Evolutionary conservation across 2,329 filamentous ascomycete genomes (phyloP).

Genomic region (Colletotrichum sp.): DNA sequence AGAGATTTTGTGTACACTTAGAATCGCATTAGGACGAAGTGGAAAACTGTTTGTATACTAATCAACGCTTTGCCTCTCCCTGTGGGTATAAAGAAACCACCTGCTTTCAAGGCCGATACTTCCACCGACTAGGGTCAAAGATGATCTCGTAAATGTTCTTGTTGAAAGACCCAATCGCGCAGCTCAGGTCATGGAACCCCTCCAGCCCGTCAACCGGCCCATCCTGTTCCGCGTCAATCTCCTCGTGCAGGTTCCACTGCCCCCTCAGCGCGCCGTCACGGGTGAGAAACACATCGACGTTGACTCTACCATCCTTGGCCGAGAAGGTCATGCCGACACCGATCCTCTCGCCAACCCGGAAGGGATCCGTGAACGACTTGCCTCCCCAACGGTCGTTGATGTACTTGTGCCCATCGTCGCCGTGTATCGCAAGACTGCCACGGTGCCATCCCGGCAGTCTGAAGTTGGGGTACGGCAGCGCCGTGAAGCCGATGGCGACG

Average conservation of each 20-base stretch:
- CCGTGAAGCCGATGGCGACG: constrained; percentile 73
- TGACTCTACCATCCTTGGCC: constrained; percentile 42
- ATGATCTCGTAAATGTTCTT: constrained; percentile 71
- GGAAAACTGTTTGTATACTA: neutral
- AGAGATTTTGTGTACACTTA: neutral
- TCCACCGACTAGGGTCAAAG: constrained; percentile 65
- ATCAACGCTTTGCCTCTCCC: neutral
- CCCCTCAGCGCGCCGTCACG: constrained; percentile 64
- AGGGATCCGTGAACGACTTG: constrained; percentile 68
- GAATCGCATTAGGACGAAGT: neutral
- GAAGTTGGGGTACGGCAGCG: constrained; percentile 78
- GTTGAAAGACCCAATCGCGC: constrained; percentile 74
- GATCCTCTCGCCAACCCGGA: constrained; percentile 68
- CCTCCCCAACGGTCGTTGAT: constrained; percentile 79
- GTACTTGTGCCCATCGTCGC: constrained; percentile 79
- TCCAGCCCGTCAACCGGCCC: constrained; percentile 70
- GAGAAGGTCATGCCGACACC: constrained; percentile 74
- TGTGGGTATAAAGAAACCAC: neutral
- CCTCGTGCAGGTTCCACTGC: constrained; percentile 77
- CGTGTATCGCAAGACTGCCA: constrained; percentile 76
- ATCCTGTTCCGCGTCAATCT: constrained; percentile 68
- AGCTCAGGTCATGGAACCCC: constrained; percentile 73
- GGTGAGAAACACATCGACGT: constrained; percentile 73
- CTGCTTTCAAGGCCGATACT: constrained; percentile 42
- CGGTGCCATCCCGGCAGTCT: constrained; percentile 83